phyloP scores from a whole-genome alignment of 192 early-diverging fungal species.

The Ramicandelaber brevisporus region DNA sequence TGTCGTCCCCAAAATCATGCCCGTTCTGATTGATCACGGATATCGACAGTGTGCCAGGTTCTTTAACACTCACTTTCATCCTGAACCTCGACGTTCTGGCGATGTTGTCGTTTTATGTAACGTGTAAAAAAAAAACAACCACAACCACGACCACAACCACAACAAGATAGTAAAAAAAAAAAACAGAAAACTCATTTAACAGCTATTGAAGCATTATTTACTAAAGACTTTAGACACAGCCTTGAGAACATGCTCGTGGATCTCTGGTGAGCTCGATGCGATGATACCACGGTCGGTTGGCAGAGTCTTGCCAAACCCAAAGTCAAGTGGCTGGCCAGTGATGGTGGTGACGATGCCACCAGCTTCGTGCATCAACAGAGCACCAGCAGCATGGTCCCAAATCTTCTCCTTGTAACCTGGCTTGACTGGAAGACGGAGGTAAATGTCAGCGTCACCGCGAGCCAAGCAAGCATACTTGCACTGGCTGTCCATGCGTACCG shows the following conservation, averaged over 20 bases:
- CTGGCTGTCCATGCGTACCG: slow-evolving; percentile 91
- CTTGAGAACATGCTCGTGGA: slow-evolving; percentile 48
- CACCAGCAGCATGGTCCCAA: slow-evolving; percentile 96
- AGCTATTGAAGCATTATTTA: background rate
- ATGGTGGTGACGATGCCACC: slow-evolving; percentile 76
- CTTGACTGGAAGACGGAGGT: slow-evolving; percentile 58
- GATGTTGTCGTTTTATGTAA: slow-evolving; percentile 58
- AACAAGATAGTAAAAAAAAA: background rate
- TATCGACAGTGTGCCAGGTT: slow-evolving; percentile 55
- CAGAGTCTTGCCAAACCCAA: slow-evolving; percentile 64
- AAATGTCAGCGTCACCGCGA: slow-evolving; percentile 83
- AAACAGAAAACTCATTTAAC: background rate
- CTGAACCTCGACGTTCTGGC: slow-evolving; percentile 47
- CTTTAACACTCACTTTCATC: slow-evolving; percentile 78
- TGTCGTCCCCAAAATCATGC: slow-evolving; percentile 12
- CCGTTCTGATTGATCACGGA: slow-evolving; percentile 10
- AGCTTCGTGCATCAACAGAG: slow-evolving; percentile 71
- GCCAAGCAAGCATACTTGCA: slow-evolving; percentile 87
- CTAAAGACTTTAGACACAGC: slow-evolving; percentile 24
- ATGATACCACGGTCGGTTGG: slow-evolving; percentile 70
- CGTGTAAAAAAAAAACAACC: too few relatives aligned
- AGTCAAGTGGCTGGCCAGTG: slow-evolving; percentile 63
- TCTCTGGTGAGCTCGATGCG: slow-evolving; percentile 33
- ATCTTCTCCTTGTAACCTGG: slow-evolving; percentile 86
- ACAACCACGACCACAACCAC: too few relatives aligned